These are phyloP conservation scores for Avena sativa DNA, from an alignment of 176 grass and related monocot species.

Conservation along the genomic window DNA sequence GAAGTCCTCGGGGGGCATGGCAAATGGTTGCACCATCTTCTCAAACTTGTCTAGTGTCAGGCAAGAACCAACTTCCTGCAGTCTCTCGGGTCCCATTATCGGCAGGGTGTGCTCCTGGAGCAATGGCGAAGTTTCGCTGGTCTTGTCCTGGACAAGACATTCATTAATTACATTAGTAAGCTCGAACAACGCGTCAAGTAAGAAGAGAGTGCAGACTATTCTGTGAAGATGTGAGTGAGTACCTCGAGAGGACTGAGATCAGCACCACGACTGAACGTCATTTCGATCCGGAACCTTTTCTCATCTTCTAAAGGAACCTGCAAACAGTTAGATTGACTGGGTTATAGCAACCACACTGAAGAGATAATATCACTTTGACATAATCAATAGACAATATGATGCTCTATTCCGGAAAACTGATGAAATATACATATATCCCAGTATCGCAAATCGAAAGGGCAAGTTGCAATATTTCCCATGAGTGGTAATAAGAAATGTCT, in stretches of 20 bases:
- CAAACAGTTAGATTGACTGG: constrained; percentile 4
- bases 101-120: constrained; percentile 96
- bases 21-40: constrained; percentile 92
- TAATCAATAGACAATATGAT: not conserved
- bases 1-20: constrained; percentile 96
- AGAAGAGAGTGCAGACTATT: not conserved
- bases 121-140: constrained; percentile 62
- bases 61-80: constrained; percentile 84
- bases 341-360: not conserved
- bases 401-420: not conserved
- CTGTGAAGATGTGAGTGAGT: constrained; percentile 24
- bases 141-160: constrained; percentile 66
- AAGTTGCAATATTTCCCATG: not conserved
- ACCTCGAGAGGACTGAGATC: constrained; percentile 96
- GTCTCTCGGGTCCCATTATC: constrained; percentile 94
- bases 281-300: constrained; percentile 98
- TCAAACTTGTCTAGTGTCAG: constrained; percentile 92
- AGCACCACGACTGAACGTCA: constrained; percentile 94
- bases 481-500: not conserved
- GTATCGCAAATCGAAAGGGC: not conserved
- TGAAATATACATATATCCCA: constrained; percentile 1
- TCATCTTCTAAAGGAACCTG: constrained; percentile 96
- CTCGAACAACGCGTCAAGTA: not conserved
- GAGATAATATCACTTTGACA: constrained; percentile 7
- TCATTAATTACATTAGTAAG: constrained; percentile 30